Evolutionary conservation across 306 rosid species (phyloP), one percentile per base, ranked within the genome.

Genomic region (Vigna trinervia): DNA sequence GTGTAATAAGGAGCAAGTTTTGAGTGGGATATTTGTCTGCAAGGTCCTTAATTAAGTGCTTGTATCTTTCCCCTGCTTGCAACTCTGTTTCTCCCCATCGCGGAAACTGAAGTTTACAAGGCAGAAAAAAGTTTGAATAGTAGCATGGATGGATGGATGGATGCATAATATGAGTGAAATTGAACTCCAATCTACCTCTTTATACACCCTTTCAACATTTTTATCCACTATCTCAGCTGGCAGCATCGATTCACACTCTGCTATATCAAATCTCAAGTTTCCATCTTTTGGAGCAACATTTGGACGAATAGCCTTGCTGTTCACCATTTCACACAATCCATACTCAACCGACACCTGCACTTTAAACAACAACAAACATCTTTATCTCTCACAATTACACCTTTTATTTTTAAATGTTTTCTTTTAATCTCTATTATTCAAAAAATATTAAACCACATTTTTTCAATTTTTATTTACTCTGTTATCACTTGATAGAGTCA

Each of bases 311-410:
- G 96, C 98, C 46, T 0, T 71, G 0, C 1, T 81, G 83, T 84
- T 90, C 53, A 95, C 78, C 93, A 92, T 92, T 84, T 90, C 97
- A 74, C 93, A 86, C 36, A 95, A 71, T 54, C 98, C 98, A 70
- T 83, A 85, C 81, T 95, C 98, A 41, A 95, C 69, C 23, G 91
- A 88, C 6, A 83, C 92, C 97, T 92, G 79, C 68, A 84, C n/a
- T 54, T 54, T 54, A 54, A 1, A 54, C 60, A 54, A 7, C 34
- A 23, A 28, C 32, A 28, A 2, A 30, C 34, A 30, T 30, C 34
- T 30, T 30, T 30, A 30, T 3, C 3, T 30, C 34, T 30, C 5
- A 30, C 34, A 30, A 4, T 7, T 38, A 38, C 43, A 34, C 5
- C 6, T 34, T 26, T 26, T 26, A 30, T 1, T 26, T 23, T 23